Evolutionary conservation across 192 early-diverging fungal genomes (phyloP), one percentile per base, ranked within the genome.

Genomic region (Lunasporangiospora selenospora): DNA sequence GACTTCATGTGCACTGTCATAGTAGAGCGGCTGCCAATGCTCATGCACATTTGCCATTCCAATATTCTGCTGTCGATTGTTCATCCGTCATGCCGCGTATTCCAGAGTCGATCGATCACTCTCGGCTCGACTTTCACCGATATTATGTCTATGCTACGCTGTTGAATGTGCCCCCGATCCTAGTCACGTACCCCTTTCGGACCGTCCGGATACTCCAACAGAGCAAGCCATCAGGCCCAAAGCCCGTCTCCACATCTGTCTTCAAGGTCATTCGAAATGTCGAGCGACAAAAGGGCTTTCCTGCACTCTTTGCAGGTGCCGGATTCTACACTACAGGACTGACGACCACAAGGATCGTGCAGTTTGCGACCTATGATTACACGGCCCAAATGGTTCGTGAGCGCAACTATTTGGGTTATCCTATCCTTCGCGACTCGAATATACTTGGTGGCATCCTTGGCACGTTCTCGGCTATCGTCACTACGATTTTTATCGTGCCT

Each of bases 181-280:
- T 62, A 5, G 23, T 69, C 26, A 58, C 56, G 38, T 69, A 69
- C 41, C 75, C 65, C 5, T 34, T 69, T 19, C 38, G 65, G 12
- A 77, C 75, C 0, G 75, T 69, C n/a, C 65, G 75, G 2, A 16
- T 77, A 2, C 59, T 77, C 4, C 75, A 77, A n/a, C 75, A 77
- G 12, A 67, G 64, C 34, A 60, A 55, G n/a, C 34, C 51, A 1
- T n/a, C 36, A 1, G 18, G n/a, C 4, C n/a, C n/a, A n/a, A 33
- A 52, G 16, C 64, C 75, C 12, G 48, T 63, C 46, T 63, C 75
- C 12, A 42, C 52, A 13, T 62, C 64, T 6, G 47, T 69, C 34
- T 61, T 49, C 46, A 55, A 69, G 15, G 75, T 69, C 6, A 56
- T 77, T 6, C 46, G 40, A 3, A 53, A 54, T 15, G 58, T 65